Conservation (phyloP, 352 stramenopile species). For the Phytophthora niederhauseri region DNA sequence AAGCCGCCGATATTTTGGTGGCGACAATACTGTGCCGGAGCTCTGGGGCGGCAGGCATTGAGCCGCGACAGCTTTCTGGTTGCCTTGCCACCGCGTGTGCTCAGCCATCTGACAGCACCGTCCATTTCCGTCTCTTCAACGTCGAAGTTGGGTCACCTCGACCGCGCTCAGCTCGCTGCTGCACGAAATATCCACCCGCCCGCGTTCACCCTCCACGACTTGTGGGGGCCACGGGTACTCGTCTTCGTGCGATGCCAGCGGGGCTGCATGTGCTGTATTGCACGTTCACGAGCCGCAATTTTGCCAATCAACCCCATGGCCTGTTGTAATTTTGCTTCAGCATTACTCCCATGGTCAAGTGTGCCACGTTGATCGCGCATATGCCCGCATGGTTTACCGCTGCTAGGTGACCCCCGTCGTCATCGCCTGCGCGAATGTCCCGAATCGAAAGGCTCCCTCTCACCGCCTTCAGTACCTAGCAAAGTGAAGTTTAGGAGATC, state of each 20-base stretch:
- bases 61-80: not conserved
- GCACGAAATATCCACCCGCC: conserved; percentile 25
- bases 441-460: not conserved
- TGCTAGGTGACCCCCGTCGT: not conserved
- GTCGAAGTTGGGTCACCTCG: conserved; percentile 1
- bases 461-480: too few species aligned
- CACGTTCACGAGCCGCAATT: not conserved
- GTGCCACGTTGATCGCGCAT: not conserved
- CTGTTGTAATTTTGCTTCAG: not conserved
- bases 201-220: conserved; percentile 1
- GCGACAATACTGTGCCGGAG: not conserved
- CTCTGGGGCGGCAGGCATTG: not conserved
- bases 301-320: not conserved
- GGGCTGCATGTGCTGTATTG: not conserved
- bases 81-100: not conserved
- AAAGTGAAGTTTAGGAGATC: not conserved
- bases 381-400: not conserved
- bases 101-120: not conserved
- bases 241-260: not conserved
- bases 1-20: not conserved
- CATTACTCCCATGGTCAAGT: not conserved
- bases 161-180: not conserved
- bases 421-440: not conserved
- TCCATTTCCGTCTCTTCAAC: conserved; percentile 5
- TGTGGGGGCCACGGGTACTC: not conserved